Conservation (phyloP, 257 asterid genomes). For the Nicotiana attenuata region DNA sequence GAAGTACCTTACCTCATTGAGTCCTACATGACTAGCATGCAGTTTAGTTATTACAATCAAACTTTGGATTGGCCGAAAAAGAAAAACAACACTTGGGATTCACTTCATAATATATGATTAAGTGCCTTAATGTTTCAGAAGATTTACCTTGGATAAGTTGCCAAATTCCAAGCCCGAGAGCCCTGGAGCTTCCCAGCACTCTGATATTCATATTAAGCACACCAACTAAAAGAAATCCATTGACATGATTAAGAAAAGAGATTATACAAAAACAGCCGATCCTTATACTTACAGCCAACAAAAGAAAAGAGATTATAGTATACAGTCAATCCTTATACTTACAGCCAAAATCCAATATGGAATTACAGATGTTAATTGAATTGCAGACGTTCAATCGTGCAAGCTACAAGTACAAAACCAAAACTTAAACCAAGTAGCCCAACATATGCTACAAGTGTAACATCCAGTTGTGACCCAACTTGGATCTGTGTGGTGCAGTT, state of each 20-base stretch:
- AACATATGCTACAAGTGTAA: not conserved
- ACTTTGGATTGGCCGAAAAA: not conserved
- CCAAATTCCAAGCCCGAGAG: not conserved
- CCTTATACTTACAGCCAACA: not conserved
- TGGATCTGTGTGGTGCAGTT: not conserved
- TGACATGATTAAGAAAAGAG: not conserved
- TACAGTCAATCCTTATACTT: not conserved
- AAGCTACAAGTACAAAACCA: not conserved
- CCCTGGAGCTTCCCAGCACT: not conserved
- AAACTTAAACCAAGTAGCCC: not conserved
- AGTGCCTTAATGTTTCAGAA: not conserved
- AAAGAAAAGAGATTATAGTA: not conserved
- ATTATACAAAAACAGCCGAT: not conserved
- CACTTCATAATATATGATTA: not conserved
- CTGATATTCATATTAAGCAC: not conserved
- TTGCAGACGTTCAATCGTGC: not conserved
- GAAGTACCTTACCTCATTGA: too few relatives aligned
- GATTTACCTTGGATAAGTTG: not conserved
- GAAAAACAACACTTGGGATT: not conserved
- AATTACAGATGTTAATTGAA: not conserved
- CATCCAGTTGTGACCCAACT: conserved; percentile 1
- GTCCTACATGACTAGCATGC: too few relatives aligned
- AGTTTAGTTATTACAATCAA: too few relatives aligned
- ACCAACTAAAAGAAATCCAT: not conserved
- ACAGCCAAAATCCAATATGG: not conserved